Conservation (phyloP, 768 basidiomycete genomes). For the Phlebiopsis gigantea region DNA sequence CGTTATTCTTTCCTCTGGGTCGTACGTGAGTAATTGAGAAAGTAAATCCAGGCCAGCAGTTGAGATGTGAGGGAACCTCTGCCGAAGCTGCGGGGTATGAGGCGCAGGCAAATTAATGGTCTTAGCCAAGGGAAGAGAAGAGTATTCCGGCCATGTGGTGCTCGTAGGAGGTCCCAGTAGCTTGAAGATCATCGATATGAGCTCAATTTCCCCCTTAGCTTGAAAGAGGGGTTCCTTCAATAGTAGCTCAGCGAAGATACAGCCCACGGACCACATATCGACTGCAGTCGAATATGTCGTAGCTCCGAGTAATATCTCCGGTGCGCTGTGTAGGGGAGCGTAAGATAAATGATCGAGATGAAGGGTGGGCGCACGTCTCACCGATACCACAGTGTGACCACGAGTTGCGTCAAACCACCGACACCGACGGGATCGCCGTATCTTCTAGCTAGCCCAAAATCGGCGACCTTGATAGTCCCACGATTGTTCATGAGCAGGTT, state of each 20-base stretch:
- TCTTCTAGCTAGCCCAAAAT: conserved; percentile 93
- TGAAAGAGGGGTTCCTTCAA: conserved; percentile 96
- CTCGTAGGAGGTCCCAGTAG: conserved; percentile 90
- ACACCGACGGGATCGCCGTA: conserved; percentile 96
- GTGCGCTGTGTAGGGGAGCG: conserved; percentile 53
- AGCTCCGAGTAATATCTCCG: conserved; percentile 91
- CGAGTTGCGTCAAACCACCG: conserved; percentile 96
- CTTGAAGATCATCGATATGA: conserved; percentile 91
- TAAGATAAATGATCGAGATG: conserved; percentile 15
- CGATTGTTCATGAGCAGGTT: conserved; percentile 99
- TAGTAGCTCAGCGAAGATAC: conserved; percentile 95
- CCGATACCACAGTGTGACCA: conserved; percentile 99
- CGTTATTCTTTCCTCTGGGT: conserved; percentile 79
- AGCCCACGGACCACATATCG: conserved; percentile 98
- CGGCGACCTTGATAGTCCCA: conserved; percentile 97
- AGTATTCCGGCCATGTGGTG: conserved; percentile 82
- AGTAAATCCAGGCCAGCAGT: conserved; percentile 81
- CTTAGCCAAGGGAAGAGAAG: conserved; percentile 73
- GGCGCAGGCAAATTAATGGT: conserved; percentile 71
- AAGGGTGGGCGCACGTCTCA: conserved; percentile 25
- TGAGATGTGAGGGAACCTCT: conserved; percentile 83
- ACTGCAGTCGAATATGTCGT: conserved; percentile 92
- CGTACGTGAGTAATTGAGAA: conserved; percentile 78
- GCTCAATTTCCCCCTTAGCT: conserved; percentile 91
- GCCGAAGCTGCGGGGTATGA: conserved; percentile 70